Conservation (phyloP, 257 asterid species). For the Solanum paucissectum region DNA sequence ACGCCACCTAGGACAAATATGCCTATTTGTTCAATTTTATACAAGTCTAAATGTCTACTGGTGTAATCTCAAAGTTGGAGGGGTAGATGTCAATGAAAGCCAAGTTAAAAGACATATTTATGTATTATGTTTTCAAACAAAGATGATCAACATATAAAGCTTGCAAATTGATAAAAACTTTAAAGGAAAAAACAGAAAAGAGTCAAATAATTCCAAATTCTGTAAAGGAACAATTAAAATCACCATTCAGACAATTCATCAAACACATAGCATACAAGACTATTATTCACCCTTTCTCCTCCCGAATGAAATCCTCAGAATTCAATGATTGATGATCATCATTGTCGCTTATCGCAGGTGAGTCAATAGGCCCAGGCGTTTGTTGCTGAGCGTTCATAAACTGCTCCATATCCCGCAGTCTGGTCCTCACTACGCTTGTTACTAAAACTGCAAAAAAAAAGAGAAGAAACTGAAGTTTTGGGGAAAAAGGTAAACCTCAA, state of each 20-base stretch:
- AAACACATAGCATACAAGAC: background rate
- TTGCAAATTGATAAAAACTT: background rate
- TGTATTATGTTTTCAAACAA: background rate
- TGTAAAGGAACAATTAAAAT: background rate
- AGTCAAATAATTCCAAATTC: background rate
- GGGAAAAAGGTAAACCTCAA: background rate
- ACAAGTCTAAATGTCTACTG: rapidly evolving
- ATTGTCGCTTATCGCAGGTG: background rate
- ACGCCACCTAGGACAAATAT: background rate
- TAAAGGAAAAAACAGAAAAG: background rate
- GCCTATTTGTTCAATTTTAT: background rate
- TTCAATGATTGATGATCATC: background rate
- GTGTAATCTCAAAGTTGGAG: background rate
- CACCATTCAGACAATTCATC: conserved; percentile 10
- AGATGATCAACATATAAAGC: background rate
- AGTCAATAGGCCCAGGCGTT: background rate
- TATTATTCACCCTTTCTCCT: conserved; percentile 8
- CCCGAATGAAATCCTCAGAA: conserved; percentile 9
- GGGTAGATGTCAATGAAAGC: rapidly evolving
- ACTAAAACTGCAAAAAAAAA: conserved; percentile 35
- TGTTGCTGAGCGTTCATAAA: conserved; percentile 26
- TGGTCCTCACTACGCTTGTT: conserved; percentile 45
- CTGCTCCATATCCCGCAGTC: conserved; percentile 55
- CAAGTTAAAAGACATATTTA: background rate
- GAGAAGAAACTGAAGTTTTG: background rate